These are phyloP conservation scores for Penicillium concentricum DNA, from an alignment of 2,329 filamentous ascomycete genomes.

Conservation along the genomic window DNA sequence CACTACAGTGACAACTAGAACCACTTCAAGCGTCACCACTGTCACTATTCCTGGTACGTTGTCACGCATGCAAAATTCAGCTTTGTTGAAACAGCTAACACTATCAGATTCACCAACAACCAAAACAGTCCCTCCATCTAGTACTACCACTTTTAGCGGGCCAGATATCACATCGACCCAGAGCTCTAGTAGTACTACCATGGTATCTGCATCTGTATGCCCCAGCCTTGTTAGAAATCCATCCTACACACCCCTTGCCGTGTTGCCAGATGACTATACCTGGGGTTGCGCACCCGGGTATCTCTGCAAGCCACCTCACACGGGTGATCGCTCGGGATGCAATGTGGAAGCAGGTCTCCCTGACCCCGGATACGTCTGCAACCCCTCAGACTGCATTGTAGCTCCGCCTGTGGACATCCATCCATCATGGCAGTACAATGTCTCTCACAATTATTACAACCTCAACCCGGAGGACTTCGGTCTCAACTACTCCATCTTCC, in stretches of 20 bases:
- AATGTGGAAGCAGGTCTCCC: conserved; percentile 44
- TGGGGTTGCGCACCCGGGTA: conserved; percentile 48
- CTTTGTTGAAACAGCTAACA: not conserved
- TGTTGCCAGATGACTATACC: conserved; percentile 33
- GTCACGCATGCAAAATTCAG: not conserved
- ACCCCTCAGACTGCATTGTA: conserved; percentile 41
- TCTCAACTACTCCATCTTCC: conserved; percentile 62
- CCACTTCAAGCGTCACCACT: not conserved
- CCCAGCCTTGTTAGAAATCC: conserved; percentile 30
- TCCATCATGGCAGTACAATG: conserved; percentile 49
- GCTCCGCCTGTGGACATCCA: conserved; percentile 27
- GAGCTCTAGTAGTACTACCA: not conserved
- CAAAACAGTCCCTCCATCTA: not conserved
- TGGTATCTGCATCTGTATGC: conserved; percentile 24
- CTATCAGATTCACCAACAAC: not conserved
- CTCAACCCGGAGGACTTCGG: conserved; percentile 64
- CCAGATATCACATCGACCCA: not conserved
- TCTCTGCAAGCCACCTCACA: conserved; percentile 41
- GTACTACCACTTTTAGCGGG: not conserved
- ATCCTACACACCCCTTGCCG: conserved; percentile 26
- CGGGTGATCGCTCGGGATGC: conserved; percentile 34
- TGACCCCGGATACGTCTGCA: conserved; percentile 38
- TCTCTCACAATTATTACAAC: conserved; percentile 61
- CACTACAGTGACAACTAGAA: not conserved
- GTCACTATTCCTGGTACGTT: conserved; percentile 8